Evolutionary conservation across 2,329 filamentous ascomycete genomes (phyloP), one percentile per base, ranked within the genome.

Genomic region (Fonsecaea multimorphosa): DNA sequence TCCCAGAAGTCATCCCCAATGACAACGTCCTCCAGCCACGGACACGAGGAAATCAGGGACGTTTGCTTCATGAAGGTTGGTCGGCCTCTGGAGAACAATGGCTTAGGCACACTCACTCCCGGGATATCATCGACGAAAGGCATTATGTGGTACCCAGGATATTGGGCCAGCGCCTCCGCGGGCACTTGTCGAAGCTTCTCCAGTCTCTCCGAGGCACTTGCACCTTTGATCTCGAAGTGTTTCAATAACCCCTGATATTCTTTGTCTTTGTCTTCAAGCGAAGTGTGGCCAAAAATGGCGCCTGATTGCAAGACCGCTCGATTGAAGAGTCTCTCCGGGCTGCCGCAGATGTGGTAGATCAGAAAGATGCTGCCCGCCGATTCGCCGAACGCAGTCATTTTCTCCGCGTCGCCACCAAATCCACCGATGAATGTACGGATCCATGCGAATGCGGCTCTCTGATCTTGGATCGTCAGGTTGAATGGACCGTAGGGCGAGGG

Each of bases 391-490:
- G 77, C 65, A 36, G 75, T 77, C 36, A 81, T 75, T 58, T 78
- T 76, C 0, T 74, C 70, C 6, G 75, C 73, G 59, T 80, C 78
- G 22, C 79, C 79, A 11, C 78, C 78, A 67, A 81, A 81, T n/a
- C 75, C 75, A 9, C 61, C 69, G 32, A 81, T 80, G 65, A 80
- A 76, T 29, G 74, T 74, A 4, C 75, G 73, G 9, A 80, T 74
- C 78, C 79, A 81, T 63, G 74, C 69, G 14, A 81, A 70, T 11
- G 74, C 75, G 22, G 77, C 74, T n/a, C 74, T 70, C 61, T 78
- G 76, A 62, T 80, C 82, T 38, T 78, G 70, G 3, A 84, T 72
- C 0, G 79, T 81, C 64, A 80, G 79, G 67, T 84, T 84, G 1
- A 78, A 73, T 16, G 64, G 64, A 14, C 64, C 64, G 38, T 67